Conservation (phyloP, 2,329 filamentous ascomycete genomes). For the Aspergillus vadensis region DNA sequence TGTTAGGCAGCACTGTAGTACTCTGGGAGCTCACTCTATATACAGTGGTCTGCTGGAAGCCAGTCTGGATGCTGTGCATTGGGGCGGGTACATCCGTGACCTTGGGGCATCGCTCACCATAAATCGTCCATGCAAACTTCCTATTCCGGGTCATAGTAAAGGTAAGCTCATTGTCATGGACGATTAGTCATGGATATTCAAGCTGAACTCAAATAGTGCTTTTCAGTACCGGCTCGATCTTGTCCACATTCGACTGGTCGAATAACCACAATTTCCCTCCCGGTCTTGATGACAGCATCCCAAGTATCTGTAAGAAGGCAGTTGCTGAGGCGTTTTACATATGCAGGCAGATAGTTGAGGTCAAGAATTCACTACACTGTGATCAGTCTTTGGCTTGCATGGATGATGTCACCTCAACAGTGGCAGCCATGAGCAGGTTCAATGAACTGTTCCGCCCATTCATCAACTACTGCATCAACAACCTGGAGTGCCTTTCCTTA, state of each 20-base stretch:
- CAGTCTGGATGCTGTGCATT: slow-evolving; percentile 23
- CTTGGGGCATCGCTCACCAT: slow-evolving; percentile 25
- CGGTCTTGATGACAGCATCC: too few species aligned
- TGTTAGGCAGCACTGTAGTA: slow-evolving; percentile 21
- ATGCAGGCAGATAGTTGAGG: too few species aligned
- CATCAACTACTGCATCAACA: slow-evolving; percentile 14
- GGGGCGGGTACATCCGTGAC: slow-evolving; percentile 29
- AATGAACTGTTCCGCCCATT: slow-evolving; percentile 17
- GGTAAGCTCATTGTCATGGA: slow-evolving; percentile 4
- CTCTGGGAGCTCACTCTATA: slow-evolving; percentile 21
- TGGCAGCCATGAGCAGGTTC: slow-evolving; percentile 10
- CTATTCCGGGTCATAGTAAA: slow-evolving; percentile 2
- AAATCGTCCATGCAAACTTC: slow-evolving; percentile 20
- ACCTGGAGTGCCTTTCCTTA: slow-evolving; percentile 16
- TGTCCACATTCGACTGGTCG: too few species aligned
- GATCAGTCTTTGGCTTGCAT: too few species aligned
- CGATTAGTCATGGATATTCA: too few species aligned
- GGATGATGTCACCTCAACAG: background rate
- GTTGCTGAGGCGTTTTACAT: too few species aligned
- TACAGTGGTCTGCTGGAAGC: slow-evolving; percentile 23
- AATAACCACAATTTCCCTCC: too few species aligned
- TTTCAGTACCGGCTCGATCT: too few species aligned
- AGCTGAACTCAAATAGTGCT: too few species aligned
- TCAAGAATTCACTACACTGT: too few species aligned
- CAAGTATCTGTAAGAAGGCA: too few species aligned